Base-by-base conservation (phyloP, 768 basidiomycete genomes). In the Suillus clintonianus region DNA sequence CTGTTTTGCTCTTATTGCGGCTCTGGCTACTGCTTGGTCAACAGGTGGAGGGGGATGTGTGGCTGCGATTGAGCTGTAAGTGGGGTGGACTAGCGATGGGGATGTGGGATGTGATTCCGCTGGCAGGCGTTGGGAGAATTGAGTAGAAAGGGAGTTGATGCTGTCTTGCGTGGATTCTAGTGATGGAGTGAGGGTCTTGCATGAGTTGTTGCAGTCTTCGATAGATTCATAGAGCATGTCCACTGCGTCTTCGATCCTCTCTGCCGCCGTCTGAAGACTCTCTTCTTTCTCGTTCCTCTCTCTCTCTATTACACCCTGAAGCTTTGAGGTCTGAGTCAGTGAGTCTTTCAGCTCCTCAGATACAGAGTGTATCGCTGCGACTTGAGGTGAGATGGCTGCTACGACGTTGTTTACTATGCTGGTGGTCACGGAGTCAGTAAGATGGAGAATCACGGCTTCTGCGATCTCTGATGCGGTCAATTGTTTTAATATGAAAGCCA, bases 21-120 rank as follows among this genome's bases (percentile, higher is more conserved):
- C 43, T 4, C 43, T 45, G 43, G 43, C 43, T 5, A 22, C 43
- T 11, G 43, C 43, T 11, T 45, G 6, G n/a, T 45, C 43, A 11
- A 45, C 3, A 0, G n/a, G 5, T 0, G 43, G 43, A 2, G 43
- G 43, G 19, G 22, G n/a, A 3, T 45, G 3, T 0, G n/a, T 4
- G 2, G 43, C 43, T 4, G n/a, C n/a, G 1, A n/a, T 2, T 11
- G 43, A 45, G 1, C 43, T 45, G n/a, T 45, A 45, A 11, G 43
- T 41, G 10, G 19, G 43, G n/a, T 1, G n/a, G n/a, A 10, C 9
- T n/a, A n/a, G n/a, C 0, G n/a, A 2, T 11, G 11, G 10, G 11
- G 37, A 2, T 39, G 37, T 2, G 2, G 10, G 37, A 2, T 7
- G 36, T 37, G 36, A 2, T 7, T 7, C 36, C 10, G 4, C 9